Evolutionary conservation across 2,329 filamentous ascomycete species (phyloP), one percentile per base, ranked within the genome.

Genomic region (Colletotrichum filicis): DNA sequence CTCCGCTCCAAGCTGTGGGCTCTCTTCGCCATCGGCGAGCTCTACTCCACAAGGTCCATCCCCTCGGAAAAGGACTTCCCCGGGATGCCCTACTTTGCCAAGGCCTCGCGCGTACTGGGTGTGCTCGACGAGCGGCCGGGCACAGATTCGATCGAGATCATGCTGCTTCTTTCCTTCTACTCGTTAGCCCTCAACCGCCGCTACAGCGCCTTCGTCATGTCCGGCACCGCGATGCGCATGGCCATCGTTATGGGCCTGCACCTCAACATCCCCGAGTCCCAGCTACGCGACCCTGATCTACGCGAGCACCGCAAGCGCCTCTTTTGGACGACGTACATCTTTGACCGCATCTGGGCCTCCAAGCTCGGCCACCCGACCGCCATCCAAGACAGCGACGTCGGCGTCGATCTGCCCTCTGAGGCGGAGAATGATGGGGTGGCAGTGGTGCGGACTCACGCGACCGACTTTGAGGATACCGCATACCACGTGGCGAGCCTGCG

Each of bases 291-390:
- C 63, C 77, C 75, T 52, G 79, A 75, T 0, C 73, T 78, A 1
- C 74, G 83, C 12, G 83, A 86, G 62, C 84, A 85, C 14, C 78
- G 84, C 5, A 81, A 80, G 8, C 79, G 83, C 4, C 77, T 85
- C 0, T 86, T 82, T 80, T 86, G 83, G 84, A 85, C 84, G 0
- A 79, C 84, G 0, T 86, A 86, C 59, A 81, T 79, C 9, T 79
- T 86, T 37, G 85, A 86, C 73, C 83, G 86, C 2, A 83, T 87
- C 77, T 87, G 83, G 82, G 85, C 84, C 4, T 85, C 85, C 0
- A 85, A 87, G 46, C 81, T 87, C 57, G 85, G 86, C 0, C 82
- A 87, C 52, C 85, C 87, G 0, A 82, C 84, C 12, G 84, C 86
- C 53, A 84, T 88, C 11, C 81, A 83, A 12, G 86, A 88, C 61